A percentile compares a stretch with the other conserved stretches of the same genome.
Evolutionary conservation across 2,329 filamentous ascomycete genomes (phyloP).

Genomic region (Pezicula neosporulosa): DNA sequence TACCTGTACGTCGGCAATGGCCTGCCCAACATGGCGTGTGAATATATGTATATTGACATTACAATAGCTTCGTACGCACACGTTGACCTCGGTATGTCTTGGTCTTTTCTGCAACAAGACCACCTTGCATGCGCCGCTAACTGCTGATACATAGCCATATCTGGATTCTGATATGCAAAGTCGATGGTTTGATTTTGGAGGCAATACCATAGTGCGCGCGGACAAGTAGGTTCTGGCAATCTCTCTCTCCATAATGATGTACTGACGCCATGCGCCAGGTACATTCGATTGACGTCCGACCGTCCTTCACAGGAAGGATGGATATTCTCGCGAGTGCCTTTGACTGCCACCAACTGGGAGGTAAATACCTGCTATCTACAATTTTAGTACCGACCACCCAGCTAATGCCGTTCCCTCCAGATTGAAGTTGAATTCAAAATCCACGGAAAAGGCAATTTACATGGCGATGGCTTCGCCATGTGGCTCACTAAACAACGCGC

Average conservation of each 20-base stretch:
- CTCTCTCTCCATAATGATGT: not conserved
- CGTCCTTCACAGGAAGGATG: slow-evolving; percentile 87
- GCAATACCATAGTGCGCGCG: slow-evolving; percentile 80
- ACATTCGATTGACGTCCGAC: slow-evolving; percentile 89
- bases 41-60: not conserved
- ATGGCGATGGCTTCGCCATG: slow-evolving; percentile 95
- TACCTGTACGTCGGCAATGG: slow-evolving; percentile 49
- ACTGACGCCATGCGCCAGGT: slow-evolving; percentile 45
- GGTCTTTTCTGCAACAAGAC: not conserved
- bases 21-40: not conserved
- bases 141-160: slow-evolving; percentile 64
- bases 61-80: slow-evolving; percentile 78
- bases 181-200: slow-evolving; percentile 98
- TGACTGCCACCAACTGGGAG: slow-evolving; percentile 99
- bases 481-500: slow-evolving; percentile 96
- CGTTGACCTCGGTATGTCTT: slow-evolving; percentile 67
- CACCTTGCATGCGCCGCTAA: slow-evolving; percentile 7
- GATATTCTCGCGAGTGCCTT: slow-evolving; percentile 88
- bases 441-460: slow-evolving; percentile 81
- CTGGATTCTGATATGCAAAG: slow-evolving; percentile 97
- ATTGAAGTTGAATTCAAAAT: slow-evolving; percentile 96
- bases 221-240: slow-evolving; percentile 53
- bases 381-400: not conserved
- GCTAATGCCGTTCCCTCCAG: slow-evolving; percentile 29
- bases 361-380: slow-evolving; percentile 32